Evolutionary conservation across 805 yeast species (phyloP).

Genomic region (Yamadazyma endophytica): DNA sequence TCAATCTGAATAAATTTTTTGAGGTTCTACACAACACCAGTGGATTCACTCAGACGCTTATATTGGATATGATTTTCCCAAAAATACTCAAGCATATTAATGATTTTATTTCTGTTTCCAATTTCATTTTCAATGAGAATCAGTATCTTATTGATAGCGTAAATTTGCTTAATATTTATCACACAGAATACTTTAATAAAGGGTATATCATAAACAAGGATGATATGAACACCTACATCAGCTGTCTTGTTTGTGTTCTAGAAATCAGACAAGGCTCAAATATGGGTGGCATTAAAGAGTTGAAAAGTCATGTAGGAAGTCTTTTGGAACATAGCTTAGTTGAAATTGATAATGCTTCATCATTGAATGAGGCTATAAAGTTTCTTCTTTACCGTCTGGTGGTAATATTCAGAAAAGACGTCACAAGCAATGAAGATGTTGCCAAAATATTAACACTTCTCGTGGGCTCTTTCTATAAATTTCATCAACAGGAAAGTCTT

Average conservation of each 20-base stretch:
- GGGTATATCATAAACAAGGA: constrained; percentile 19
- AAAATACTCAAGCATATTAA: constrained; percentile 30
- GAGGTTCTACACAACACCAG: constrained; percentile 21
- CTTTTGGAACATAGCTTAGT: constrained; percentile 12
- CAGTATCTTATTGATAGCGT: constrained; percentile 21
- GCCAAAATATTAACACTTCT: constrained; percentile 29
- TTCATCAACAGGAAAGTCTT: constrained; percentile 12
- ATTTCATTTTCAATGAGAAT: constrained; percentile 31
- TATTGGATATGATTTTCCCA: constrained; percentile 33
- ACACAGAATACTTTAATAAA: constrained; percentile 24
- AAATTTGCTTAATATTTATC: constrained; percentile 22
- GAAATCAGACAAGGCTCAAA: constrained; percentile 17
- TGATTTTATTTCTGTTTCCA: constrained; percentile 27
- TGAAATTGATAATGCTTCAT: background rate
- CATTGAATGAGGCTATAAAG: constrained; percentile 19
- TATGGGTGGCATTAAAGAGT: constrained; percentile 8
- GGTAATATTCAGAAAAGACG: constrained; percentile 23
- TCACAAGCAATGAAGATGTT: constrained; percentile 28
- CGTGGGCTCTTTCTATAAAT: constrained; percentile 24
- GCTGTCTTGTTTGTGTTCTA: constrained; percentile 26
- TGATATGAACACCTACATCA: constrained; percentile 21
- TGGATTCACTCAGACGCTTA: constrained; percentile 32
- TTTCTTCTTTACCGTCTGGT: constrained; percentile 31
- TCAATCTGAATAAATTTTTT: constrained; percentile 16
- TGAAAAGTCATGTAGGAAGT: constrained; percentile 25